Evolutionary conservation across 495 filamentous ascomycete genomes (phyloP), one percentile per base, ranked within the genome.

Genomic region (Opeltia flavorubescens): DNA sequence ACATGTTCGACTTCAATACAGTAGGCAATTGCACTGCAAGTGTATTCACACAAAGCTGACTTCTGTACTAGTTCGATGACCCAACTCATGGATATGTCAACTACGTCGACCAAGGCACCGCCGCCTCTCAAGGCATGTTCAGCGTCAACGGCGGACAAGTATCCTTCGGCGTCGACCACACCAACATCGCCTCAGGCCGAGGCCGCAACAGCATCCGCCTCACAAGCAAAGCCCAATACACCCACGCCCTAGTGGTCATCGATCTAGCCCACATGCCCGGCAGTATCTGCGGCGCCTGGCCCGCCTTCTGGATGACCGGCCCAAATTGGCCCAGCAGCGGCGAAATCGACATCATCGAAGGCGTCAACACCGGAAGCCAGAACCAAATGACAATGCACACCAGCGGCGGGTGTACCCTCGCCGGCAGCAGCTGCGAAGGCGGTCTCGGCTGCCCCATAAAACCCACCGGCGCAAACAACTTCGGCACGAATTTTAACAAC

Each of bases 321-420:
- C 50, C 59, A 34, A 64, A 75, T 67, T 84, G 80, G 80, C 80
- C 80, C 24, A 60, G 60, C 26, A 65, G 75, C 54, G 80, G 80
- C 47, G 79, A 84, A 56, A 80, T 83, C 53, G 80, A 84, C 49
- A 69, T 84, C 43, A 79, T 84, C 63, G 81, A 84, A 58, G 74
- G 77, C 25, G 77, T 77, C 40, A 80, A 82, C 65, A 55, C 60
- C 24, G 57, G 64, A 17, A 54, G 61, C 36, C 61, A 61, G 30
- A 79, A 82, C 61, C 63, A 70, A 28, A 75, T 83, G 66, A 71
- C 78, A 43, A 66, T 83, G 5, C 80, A 84, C 66, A 83, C 78
- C 34, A 67, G 66, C 36, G 53, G 65, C 4, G 68, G 66, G 39
- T 86, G 80, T 66, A 63, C 59, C 28, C 47, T 70, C 43, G 25